Percentiles rank a stretch among this genome's conserved stretches.
phyloP scores from a whole-genome alignment of 2,329 filamentous ascomycete genomes.

The Lachnellula occidentalis region DNA sequence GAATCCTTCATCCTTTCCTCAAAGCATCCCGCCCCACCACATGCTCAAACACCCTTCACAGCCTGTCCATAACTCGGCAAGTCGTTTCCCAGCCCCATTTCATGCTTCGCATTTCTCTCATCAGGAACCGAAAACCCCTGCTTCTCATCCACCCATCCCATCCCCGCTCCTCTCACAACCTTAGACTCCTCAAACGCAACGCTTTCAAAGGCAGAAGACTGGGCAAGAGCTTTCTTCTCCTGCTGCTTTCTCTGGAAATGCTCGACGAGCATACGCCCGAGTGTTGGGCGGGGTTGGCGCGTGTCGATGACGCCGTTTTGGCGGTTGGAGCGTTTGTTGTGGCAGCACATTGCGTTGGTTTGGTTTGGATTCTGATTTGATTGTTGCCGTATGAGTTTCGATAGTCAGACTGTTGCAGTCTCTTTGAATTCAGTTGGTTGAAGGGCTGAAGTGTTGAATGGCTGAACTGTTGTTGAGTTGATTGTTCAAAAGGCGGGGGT shows the following conservation, averaged over 20 bases:
- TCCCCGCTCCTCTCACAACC: neutral
- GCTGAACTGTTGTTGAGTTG: no score
- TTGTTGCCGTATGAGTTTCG: no score
- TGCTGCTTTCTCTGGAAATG: neutral
- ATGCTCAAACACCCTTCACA: neutral
- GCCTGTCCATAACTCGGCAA: conserved; percentile 1
- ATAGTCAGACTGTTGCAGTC: no score
- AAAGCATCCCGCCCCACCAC: no score
- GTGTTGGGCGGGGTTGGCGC: conserved; percentile 1
- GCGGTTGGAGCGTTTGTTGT: neutral
- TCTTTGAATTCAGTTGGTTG: no score
- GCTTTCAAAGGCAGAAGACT: neutral
- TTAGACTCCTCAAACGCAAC: no score
- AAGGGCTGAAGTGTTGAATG: no score
- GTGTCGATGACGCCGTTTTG: neutral
- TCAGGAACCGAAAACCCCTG: neutral
- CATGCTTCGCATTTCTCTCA: neutral
- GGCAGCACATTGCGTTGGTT: neutral
- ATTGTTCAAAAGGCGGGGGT: no score
- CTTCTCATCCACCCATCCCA: conserved; percentile 1
- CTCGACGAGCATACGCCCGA: conserved; percentile 4
- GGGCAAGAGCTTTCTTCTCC: neutral
- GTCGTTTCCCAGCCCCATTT: neutral
- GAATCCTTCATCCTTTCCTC: neutral
- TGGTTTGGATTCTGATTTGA: no score